phyloP scores from a whole-genome alignment of 176 grass and related monocot genomes.

The Bonia amplexicaulis region DNA sequence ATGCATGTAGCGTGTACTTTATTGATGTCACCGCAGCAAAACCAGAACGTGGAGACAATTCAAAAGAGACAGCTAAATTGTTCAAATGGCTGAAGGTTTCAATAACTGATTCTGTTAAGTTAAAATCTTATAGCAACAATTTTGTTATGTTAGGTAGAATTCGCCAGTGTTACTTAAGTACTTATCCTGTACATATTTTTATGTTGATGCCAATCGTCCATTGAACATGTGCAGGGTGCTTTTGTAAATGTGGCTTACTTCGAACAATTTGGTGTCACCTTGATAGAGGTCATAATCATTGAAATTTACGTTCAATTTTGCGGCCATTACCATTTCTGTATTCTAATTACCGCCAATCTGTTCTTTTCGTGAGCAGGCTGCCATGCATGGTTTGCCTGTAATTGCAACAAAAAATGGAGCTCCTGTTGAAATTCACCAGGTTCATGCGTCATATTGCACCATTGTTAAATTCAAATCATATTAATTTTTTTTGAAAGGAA shows the following conservation, averaged over 20 bases:
- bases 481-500: background rate
- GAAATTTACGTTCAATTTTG: slow-evolving; percentile 1
- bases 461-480: slow-evolving; percentile 1
- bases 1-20: too few relatives aligned
- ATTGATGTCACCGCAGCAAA: too few relatives aligned
- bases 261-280: slow-evolving; percentile 73
- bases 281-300: slow-evolving; percentile 57
- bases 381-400: slow-evolving; percentile 62
- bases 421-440: slow-evolving; percentile 70
- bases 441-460: slow-evolving; percentile 4
- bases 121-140: background rate
- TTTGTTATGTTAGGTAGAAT: background rate
- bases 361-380: slow-evolving; percentile 42
- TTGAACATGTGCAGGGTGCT: slow-evolving; percentile 52
- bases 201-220: background rate
- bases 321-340: background rate
- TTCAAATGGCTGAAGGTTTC: background rate
- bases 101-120: background rate
- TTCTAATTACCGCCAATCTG: slow-evolving; percentile 6
- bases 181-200: background rate
- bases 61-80: background rate
- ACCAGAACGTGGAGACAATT: too few relatives aligned
- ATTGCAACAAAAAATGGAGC: slow-evolving; percentile 84
- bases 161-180: background rate
- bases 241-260: slow-evolving; percentile 74